phyloP scores from a whole-genome alignment of 768 basidiomycete genomes.

The Cystofilobasidium ferigula region DNA sequence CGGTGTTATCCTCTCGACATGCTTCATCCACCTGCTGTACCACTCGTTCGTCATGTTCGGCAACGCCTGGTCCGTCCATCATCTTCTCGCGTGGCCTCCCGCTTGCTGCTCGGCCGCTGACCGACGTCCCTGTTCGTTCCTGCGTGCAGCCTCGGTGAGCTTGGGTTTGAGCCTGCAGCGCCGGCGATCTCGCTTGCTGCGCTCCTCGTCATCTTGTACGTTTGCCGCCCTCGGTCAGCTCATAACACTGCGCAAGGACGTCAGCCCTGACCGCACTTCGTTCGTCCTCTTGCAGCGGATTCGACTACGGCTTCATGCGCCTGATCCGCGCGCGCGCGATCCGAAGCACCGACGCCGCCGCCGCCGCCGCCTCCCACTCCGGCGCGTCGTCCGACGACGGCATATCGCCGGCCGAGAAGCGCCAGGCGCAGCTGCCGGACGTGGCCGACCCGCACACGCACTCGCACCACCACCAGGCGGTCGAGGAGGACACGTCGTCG shows the following conservation, averaged over 20 bases:
- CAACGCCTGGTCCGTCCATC: conserved; percentile 28
- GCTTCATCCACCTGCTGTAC: conserved; percentile 38
- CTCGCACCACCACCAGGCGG: conserved; percentile 25
- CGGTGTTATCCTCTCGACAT: conserved; percentile 38
- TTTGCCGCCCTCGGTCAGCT: conserved; percentile 22
- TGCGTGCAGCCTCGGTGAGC: conserved; percentile 32
- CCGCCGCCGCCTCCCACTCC: background rate
- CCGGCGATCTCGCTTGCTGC: conserved; percentile 37
- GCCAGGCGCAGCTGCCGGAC: background rate
- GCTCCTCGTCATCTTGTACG: conserved; percentile 33
- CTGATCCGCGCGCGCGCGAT: background rate
- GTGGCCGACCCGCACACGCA: background rate
- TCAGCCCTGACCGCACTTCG: background rate
- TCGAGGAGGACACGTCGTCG: conserved; percentile 28
- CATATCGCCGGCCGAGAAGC: background rate
- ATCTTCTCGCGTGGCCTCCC: background rate
- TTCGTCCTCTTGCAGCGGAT: background rate
- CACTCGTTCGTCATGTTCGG: conserved; percentile 40
- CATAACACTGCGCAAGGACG: background rate
- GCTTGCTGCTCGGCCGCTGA: no score
- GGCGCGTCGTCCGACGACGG: background rate
- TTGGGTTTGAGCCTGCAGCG: conserved; percentile 37
- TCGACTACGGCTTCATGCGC: conserved; percentile 9
- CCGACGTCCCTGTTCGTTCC: no score
- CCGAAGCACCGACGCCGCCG: background rate